A percentile compares a stretch with the other conserved stretches of the same genome.
Conservation (phyloP, 1,139 yeast species). For the Hansenula lynferdii region DNA sequence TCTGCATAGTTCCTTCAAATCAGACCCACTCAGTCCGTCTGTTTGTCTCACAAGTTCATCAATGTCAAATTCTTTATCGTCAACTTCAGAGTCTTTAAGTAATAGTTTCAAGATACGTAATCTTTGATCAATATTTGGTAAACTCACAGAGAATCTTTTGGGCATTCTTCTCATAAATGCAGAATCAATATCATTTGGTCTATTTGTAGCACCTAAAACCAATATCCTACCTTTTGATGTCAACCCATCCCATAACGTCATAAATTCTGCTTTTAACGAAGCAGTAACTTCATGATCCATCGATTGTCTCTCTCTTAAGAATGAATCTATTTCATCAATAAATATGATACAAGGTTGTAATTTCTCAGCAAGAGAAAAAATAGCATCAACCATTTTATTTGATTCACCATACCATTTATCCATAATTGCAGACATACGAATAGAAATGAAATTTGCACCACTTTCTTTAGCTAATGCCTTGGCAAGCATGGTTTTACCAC, state of each 20-base stretch:
- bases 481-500: slow-evolving; percentile 97
- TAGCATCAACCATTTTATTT: slow-evolving; percentile 90
- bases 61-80: slow-evolving; percentile 52
- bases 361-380: slow-evolving; percentile 85
- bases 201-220: slow-evolving; percentile 95
- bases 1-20: slow-evolving; percentile 83
- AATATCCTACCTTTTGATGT: slow-evolving; percentile 69
- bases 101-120: slow-evolving; percentile 61
- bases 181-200: slow-evolving; percentile 86
- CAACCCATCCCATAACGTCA: slow-evolving; percentile 97
- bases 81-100: slow-evolving; percentile 59
- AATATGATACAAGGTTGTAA: slow-evolving; percentile 93
- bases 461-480: slow-evolving; percentile 92
- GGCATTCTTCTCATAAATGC: slow-evolving; percentile 95
- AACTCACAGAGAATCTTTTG: slow-evolving; percentile 73
- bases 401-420: slow-evolving; percentile 99
- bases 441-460: slow-evolving; percentile 87
- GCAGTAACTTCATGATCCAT: slow-evolving; percentile 94
- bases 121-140: slow-evolving; percentile 71
- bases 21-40: slow-evolving; percentile 84
- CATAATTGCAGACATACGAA: slow-evolving; percentile 92
- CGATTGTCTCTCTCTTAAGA: slow-evolving; percentile 79
- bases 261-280: slow-evolving; percentile 91
- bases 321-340: slow-evolving; percentile 95
- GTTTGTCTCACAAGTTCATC: slow-evolving; percentile 59